Evolutionary conservation across 345 rosid species (phyloP).

Genomic region (Cardiospermum halicacabum): DNA sequence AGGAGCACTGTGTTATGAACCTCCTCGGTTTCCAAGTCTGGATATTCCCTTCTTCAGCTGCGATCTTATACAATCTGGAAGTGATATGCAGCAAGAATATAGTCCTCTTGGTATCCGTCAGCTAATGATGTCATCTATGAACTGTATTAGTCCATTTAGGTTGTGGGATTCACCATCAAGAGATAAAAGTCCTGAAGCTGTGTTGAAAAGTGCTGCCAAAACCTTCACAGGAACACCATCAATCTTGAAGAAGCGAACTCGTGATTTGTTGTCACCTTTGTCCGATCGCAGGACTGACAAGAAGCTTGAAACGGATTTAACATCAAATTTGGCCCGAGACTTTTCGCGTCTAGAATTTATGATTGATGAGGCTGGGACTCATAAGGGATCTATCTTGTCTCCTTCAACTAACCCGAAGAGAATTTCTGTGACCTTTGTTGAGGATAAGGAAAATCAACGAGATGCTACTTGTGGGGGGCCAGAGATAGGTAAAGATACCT

Average conservation of each 20-base stretch:
- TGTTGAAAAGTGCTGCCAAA: slow-evolving; percentile 72
- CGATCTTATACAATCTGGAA: slow-evolving; percentile 78
- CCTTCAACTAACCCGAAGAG: slow-evolving; percentile 28
- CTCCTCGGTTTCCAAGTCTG: slow-evolving; percentile 94
- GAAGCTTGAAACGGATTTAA: slow-evolving; percentile 68
- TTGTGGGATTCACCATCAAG: slow-evolving; percentile 85
- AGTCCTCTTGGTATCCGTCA: slow-evolving; percentile 99
- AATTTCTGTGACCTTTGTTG: slow-evolving; percentile 25
- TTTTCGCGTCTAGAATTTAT: slow-evolving; percentile 85
- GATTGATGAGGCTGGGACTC: slow-evolving; percentile 50
- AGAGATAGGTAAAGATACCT: slow-evolving; percentile 21
- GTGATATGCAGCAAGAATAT: slow-evolving; percentile 83
- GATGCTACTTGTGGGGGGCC: slow-evolving; percentile 25
- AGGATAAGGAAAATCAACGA: slow-evolving; percentile 51
- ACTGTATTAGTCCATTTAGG: slow-evolving; percentile 80
- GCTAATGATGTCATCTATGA: slow-evolving; percentile 80
- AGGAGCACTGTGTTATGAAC: slow-evolving; percentile 89
- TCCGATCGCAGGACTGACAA: slow-evolving; percentile 76
- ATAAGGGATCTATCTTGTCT: slow-evolving; percentile 29
- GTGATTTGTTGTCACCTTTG: slow-evolving; percentile 85
- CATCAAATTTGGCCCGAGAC: slow-evolving; percentile 64
- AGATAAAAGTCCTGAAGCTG: slow-evolving; percentile 69
- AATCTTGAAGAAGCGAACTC: slow-evolving; percentile 77
- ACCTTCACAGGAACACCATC: slow-evolving; percentile 75
- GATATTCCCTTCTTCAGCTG: slow-evolving; percentile 95